Evolutionary conservation across 1,284 basidiomycete species (phyloP).

Genomic region (Sphagnurus paluster): DNA sequence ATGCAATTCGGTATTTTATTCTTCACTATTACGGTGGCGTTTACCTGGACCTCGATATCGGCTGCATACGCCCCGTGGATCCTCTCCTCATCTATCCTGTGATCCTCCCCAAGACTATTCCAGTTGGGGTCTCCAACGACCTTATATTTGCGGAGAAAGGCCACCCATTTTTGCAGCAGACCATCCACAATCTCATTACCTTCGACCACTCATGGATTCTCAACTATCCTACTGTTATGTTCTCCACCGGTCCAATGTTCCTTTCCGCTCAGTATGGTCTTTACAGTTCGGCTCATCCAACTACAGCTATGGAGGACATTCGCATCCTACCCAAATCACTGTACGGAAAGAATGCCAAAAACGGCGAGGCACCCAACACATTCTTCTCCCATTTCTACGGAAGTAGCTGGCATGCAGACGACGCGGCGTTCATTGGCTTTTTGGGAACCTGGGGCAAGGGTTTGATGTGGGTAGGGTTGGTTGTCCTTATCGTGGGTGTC

Average conservation of each 20-base stretch:
- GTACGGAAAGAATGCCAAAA: slow-evolving; percentile 95
- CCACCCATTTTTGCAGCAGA: slow-evolving; percentile 91
- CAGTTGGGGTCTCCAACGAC: slow-evolving; percentile 97
- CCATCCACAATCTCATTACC: slow-evolving; percentile 89
- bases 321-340: slow-evolving; percentile 91
- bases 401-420: slow-evolving; percentile 95
- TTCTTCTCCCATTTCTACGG: slow-evolving; percentile 98
- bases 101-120: slow-evolving; percentile 93
- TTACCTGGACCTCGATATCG: slow-evolving; percentile 97
- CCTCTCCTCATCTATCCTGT: slow-evolving; percentile 88
- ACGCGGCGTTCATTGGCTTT: slow-evolving; percentile 91
- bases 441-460: slow-evolving; percentile 84
- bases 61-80: slow-evolving; percentile 89
- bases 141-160: slow-evolving; percentile 88
- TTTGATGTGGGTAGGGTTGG: slow-evolving; percentile 80
- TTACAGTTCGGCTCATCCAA: slow-evolving; percentile 74
- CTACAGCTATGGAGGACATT: slow-evolving; percentile 67
- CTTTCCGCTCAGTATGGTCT: slow-evolving; percentile 85
- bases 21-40: slow-evolving; percentile 94
- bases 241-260: slow-evolving; percentile 97
- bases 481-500: slow-evolving; percentile 69
- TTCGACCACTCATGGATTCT: slow-evolving; percentile 94
- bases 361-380: slow-evolving; percentile 82
- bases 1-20: slow-evolving; percentile 97
- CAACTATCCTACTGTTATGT: slow-evolving; percentile 99